Base-by-base conservation (phyloP, 805 yeast genomes). In the Ogataea naganishii region DNA sequence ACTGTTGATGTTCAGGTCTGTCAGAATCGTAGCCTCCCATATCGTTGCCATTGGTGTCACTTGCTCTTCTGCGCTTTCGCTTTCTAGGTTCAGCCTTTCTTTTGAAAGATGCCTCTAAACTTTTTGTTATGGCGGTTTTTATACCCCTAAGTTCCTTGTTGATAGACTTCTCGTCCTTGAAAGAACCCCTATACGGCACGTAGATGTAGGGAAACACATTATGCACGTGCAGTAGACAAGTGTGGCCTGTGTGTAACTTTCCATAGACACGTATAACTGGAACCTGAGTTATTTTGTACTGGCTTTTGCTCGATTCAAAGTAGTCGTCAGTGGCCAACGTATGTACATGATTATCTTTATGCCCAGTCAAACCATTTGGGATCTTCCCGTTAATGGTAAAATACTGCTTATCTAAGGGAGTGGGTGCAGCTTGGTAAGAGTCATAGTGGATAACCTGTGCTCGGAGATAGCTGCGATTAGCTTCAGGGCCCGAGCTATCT, bases 211-310 rank as follows among this genome's bases (percentile, higher is more conserved):
- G 98, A 39, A 66, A 83, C 13, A 72, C 71, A 23, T 89, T 88
- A 56, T 88, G 97, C 7, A 92, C 58, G 50, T 92, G 96, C 1
- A 80, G 69, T 10, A 70, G 41, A 8, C 66, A 64, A 18, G 72
- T 69, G 40, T 72, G 74, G 0, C 85, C 82, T 0, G 75, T 62
- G 1, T 71, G 64, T 1, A 79, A 39, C 9, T 72, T 64, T 0
- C 96, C 97, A 56, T 74, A 92, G 0, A 92, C 54, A 28, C 97
- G 58, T 1, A 86, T 58, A 0, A 85, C 60, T 0, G 97, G 97
- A 0, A 81, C 88, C 25, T 68, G 69, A 3, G 51, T 39, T 20
- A 63, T 58, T 6, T 39, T 32, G 8, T 24, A n/a, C 12, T 24
- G 8, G n/a, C 26, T 43, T 37, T 29, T 29, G 16, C 10, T 24